phyloP scores from a whole-genome alignment of 441 rosid genomes.

The Brassica hybrid region DNA sequence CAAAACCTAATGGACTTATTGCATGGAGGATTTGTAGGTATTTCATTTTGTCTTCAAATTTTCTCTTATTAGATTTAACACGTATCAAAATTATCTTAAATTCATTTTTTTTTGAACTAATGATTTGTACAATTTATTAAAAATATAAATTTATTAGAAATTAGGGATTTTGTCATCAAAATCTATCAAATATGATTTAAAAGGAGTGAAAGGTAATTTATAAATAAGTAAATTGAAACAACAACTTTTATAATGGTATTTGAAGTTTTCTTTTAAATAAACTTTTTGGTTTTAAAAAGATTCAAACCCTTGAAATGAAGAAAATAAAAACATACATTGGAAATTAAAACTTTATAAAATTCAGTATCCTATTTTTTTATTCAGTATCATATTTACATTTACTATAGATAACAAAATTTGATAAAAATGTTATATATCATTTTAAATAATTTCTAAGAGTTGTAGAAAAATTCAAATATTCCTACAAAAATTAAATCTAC shows the following conservation, averaged over 20 bases:
- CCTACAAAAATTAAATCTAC: neutral
- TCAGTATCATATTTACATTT: neutral
- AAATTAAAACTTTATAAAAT: neutral
- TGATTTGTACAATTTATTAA: neutral
- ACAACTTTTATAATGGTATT: neutral
- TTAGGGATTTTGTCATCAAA: neutral
- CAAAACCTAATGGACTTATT: neutral
- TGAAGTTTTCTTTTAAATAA: neutral
- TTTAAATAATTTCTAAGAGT: too few species aligned
- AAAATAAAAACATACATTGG: neutral
- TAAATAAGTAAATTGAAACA: too few species aligned
- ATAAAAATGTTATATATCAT: neutral
- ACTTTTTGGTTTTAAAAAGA: neutral
- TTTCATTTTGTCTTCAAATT: neutral
- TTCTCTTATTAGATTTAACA: neutral
- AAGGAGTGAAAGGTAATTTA: neutral
- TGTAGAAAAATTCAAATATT: neutral
- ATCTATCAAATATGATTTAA: neutral
- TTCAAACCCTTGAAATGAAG: neutral
- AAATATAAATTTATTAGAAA: neutral
- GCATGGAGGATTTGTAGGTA: neutral
- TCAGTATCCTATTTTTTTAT: neutral
- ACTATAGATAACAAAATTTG: neutral
- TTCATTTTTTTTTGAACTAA: neutral
- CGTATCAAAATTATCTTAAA: neutral